Conservation (phyloP, 1,284 basidiomycete species). For the Ustilago bromivora region DNA sequence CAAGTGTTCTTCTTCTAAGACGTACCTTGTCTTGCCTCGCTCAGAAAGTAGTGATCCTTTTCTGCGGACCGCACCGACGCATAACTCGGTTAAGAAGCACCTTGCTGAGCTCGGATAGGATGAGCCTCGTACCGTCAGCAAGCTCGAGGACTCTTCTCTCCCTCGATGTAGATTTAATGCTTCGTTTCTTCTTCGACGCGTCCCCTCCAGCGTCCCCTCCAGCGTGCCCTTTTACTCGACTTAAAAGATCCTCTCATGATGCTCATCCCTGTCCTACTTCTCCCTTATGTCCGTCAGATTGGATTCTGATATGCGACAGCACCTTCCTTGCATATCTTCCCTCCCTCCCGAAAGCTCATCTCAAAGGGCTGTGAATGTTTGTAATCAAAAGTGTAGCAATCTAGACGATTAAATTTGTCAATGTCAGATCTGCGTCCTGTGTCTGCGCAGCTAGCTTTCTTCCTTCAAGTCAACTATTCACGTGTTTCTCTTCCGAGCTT, state of each 20-base stretch:
- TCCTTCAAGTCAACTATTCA: background rate
- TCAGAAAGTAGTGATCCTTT: background rate
- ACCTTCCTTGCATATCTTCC: background rate
- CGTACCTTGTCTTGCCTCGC: background rate
- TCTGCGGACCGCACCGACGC: conserved; percentile 83
- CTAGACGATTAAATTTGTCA: background rate
- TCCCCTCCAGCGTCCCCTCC: background rate
- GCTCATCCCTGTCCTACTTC: background rate
- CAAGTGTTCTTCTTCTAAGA: conserved; percentile 66
- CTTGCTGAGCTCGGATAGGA: conserved; percentile 88
- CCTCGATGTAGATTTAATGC: background rate
- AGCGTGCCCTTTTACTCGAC: background rate
- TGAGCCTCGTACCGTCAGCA: conserved; percentile 80
- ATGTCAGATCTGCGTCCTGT: background rate
- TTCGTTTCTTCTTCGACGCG: background rate
- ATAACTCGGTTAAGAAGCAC: conserved; percentile 95
- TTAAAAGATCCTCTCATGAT: background rate
- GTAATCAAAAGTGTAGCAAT: conserved; percentile 3
- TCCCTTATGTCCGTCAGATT: background rate
- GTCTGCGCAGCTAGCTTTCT: background rate
- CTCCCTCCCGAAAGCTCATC: background rate
- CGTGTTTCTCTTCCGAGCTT: background rate
- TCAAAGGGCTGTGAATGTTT: background rate
- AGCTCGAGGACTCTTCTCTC: conserved; percentile 55
- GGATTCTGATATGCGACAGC: background rate